phyloP scores from a whole-genome alignment of 495 filamentous ascomycete species.

The Neurospora pannonica region DNA sequence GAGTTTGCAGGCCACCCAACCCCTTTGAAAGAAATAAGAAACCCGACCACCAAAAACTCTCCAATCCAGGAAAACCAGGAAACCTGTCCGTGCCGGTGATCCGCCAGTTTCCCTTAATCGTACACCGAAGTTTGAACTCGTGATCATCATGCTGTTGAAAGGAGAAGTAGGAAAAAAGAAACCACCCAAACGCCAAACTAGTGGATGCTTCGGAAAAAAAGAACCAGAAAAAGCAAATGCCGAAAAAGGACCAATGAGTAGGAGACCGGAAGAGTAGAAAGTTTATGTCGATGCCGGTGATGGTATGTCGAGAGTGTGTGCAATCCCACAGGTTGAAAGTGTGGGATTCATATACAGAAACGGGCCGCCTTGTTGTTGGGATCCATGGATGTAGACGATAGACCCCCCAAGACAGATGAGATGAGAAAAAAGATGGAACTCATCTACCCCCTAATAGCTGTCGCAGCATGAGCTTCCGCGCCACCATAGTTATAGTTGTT shows the following conservation, averaged over 20 bases:
- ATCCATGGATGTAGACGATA: background rate
- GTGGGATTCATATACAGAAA: background rate
- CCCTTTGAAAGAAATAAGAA: background rate
- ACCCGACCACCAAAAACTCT: background rate
- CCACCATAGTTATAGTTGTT: constrained; percentile 4
- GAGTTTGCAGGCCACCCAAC: background rate
- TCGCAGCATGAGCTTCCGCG: constrained; percentile 28
- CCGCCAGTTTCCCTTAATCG: background rate
- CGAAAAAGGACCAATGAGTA: background rate
- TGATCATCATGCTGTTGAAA: background rate
- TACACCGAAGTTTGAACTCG: background rate
- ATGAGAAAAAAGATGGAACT: background rate
- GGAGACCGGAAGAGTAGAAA: background rate
- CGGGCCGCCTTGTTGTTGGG: background rate
- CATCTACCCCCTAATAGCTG: constrained; percentile 26
- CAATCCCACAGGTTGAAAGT: background rate
- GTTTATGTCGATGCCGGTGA: background rate
- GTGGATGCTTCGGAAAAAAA: background rate
- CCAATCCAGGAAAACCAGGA: background rate
- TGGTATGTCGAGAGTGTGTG: background rate
- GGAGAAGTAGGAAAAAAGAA: background rate
- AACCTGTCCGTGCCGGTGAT: background rate
- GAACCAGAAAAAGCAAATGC: background rate
- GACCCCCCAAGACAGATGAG: background rate
- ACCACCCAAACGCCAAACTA: background rate